phyloP scores from a whole-genome alignment of 2,329 filamentous ascomycete species.

The Westerdykella aurantiaca region DNA sequence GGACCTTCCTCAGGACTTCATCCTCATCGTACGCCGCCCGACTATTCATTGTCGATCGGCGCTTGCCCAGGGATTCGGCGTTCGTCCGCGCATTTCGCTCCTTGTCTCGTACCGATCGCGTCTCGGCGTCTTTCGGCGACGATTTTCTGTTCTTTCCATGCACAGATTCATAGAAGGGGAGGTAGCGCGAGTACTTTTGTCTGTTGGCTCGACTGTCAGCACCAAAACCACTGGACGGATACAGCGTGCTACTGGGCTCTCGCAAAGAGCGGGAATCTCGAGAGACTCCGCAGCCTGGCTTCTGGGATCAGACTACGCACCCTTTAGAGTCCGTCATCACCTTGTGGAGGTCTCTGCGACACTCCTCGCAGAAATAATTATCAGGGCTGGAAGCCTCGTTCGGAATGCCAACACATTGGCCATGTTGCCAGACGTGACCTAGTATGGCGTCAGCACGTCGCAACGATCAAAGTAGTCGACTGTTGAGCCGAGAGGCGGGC shows the following conservation, averaged over 20 bases:
- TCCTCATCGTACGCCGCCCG: conserved; percentile 94
- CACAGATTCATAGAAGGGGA: conserved; percentile 53
- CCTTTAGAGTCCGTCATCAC: conserved; percentile 75
- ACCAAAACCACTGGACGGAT: conserved; percentile 1
- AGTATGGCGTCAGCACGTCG: conserved; percentile 42
- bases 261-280: conserved; percentile 8
- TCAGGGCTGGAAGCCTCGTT: conserved; percentile 89
- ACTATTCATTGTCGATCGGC: conserved; percentile 96
- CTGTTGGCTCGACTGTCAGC: conserved; percentile 35
- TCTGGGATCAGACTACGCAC: conserved; percentile 52
- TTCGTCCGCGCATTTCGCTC: conserved; percentile 51
- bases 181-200: conserved; percentile 58
- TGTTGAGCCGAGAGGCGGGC: background rate
- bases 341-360: conserved; percentile 84
- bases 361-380: conserved; percentile 97
- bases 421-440: conserved; percentile 81
- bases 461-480: background rate
- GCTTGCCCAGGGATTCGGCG: conserved; percentile 62
- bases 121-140: conserved; percentile 59
- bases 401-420: conserved; percentile 94
- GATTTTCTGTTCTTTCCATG: conserved; percentile 53
- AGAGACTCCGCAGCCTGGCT: conserved; percentile 4
- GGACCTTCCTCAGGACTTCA: conserved; percentile 77
- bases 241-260: conserved; percentile 1
- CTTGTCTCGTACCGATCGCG: conserved; percentile 51